phyloP scores from a whole-genome alignment of 1,139 yeast genomes.

The Sporopachydermia cereana region DNA sequence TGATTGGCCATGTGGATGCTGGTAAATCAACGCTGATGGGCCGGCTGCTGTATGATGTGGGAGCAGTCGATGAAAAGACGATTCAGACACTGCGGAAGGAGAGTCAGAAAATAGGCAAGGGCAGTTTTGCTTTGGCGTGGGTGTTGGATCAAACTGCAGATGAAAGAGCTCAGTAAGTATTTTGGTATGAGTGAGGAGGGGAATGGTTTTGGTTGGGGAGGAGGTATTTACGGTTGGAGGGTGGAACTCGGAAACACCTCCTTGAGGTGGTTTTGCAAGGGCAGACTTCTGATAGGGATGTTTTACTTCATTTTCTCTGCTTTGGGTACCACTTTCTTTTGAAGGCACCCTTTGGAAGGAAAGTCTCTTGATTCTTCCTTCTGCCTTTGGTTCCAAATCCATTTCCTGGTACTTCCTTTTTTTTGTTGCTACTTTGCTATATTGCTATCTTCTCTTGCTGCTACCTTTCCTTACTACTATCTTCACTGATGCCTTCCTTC shows the following conservation, averaged over 20 bases:
- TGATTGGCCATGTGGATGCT: conserved; percentile 95
- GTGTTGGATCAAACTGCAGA: conserved; percentile 91
- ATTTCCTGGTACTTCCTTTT: background rate
- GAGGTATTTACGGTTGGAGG: background rate
- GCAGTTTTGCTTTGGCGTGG: conserved; percentile 96
- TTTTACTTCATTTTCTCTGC: background rate
- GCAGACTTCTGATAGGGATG: background rate
- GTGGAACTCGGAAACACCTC: background rate
- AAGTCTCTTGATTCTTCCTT: background rate
- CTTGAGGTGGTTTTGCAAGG: background rate
- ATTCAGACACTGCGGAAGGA: conserved; percentile 71
- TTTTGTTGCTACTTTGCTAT: background rate
- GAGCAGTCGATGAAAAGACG: conserved; percentile 68
- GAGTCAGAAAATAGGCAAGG: conserved; percentile 74
- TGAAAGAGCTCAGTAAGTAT: conserved; percentile 42
- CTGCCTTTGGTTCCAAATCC: background rate
- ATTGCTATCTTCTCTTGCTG: background rate
- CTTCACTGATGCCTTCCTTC: background rate
- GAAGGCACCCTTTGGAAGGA: too few relatives aligned
- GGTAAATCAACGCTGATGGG: conserved; percentile 97
- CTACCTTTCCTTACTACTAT: background rate
- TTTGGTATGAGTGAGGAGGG: background rate
- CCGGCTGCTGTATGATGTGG: conserved; percentile 66
- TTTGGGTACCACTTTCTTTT: too few relatives aligned
- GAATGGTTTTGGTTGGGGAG: background rate